Evolutionary conservation across 768 basidiomycete species (phyloP).

Genomic region (Leccinum uliginosum): DNA sequence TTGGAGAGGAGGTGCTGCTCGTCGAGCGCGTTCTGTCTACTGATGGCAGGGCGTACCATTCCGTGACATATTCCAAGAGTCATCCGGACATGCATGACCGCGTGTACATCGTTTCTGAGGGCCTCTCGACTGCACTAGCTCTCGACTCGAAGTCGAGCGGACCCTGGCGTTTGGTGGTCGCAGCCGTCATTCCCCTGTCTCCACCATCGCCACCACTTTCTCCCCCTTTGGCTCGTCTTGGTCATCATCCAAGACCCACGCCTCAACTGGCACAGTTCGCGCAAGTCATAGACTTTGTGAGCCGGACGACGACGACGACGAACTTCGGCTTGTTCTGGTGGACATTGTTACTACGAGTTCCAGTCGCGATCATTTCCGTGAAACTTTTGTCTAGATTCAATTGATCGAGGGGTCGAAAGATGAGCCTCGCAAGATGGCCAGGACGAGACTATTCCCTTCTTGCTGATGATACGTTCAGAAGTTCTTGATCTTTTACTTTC

Average conservation of each 20-base stretch:
- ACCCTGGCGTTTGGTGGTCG: background rate
- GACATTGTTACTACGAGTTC: background rate
- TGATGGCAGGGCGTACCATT: background rate
- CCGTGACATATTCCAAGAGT: background rate
- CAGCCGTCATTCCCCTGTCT: background rate
- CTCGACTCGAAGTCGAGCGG: background rate
- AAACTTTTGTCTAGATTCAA: too few relatives aligned
- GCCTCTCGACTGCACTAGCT: background rate
- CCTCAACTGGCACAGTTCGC: background rate
- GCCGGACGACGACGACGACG: background rate
- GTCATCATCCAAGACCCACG: background rate
- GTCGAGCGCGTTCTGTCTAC: background rate
- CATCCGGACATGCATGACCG: background rate
- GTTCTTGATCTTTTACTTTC: background rate
- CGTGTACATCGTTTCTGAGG: background rate
- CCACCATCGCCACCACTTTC: too few relatives aligned
- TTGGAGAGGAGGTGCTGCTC: background rate
- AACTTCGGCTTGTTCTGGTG: background rate
- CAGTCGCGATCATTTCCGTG: too few relatives aligned
- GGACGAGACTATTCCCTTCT: background rate
- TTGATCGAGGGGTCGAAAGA: background rate
- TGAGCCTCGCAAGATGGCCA: background rate
- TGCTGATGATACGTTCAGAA: too few relatives aligned
- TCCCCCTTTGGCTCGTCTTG: too few relatives aligned
- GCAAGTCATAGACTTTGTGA: background rate